Evolutionary conservation across 768 basidiomycete species (phyloP).

Genomic region (Boletales sp.): DNA sequence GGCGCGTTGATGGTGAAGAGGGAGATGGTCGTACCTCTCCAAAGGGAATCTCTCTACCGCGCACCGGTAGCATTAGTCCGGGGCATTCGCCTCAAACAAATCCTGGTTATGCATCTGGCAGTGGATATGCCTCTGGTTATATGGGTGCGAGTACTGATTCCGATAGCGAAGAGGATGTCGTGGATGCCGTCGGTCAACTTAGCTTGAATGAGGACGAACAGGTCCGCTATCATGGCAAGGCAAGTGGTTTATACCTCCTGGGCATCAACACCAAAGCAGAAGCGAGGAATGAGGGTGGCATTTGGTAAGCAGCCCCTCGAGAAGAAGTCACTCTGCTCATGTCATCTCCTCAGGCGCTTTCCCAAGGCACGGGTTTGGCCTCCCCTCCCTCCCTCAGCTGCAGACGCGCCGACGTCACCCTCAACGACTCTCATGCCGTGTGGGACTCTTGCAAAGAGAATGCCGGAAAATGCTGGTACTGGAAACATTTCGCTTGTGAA

Average conservation of each 20-base stretch:
- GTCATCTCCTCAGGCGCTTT: conserved; percentile 54
- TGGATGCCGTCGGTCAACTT: conserved; percentile 79
- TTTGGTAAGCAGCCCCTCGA: conserved; percentile 50
- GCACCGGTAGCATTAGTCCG: conserved; percentile 17
- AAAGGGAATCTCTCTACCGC: background rate
- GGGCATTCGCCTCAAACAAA: conserved; percentile 15
- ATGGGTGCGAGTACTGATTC: conserved; percentile 32
- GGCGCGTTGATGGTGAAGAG: conserved; percentile 37
- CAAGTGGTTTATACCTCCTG: conserved; percentile 74
- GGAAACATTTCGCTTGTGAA: conserved; percentile 22
- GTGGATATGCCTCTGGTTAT: conserved; percentile 23
- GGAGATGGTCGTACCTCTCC: conserved; percentile 7
- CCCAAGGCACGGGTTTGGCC: conserved; percentile 92
- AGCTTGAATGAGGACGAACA: conserved; percentile 85
- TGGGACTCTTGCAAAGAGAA: conserved; percentile 2
- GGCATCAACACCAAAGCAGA: conserved; percentile 58
- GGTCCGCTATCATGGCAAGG: conserved; percentile 84
- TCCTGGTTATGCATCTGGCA: conserved; percentile 10
- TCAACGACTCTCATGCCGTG: conserved; percentile 6
- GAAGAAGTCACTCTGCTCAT: conserved; percentile 8
- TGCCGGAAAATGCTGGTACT: conserved; percentile 2
- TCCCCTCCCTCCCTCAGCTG: conserved; percentile 37
- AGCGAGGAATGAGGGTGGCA: conserved; percentile 68
- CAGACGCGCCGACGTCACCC: conserved; percentile 18
- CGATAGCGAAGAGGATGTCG: conserved; percentile 44